Evolutionary conservation across 352 stramenopile species (phyloP).

Genomic region (Blastocystis sp.): DNA sequence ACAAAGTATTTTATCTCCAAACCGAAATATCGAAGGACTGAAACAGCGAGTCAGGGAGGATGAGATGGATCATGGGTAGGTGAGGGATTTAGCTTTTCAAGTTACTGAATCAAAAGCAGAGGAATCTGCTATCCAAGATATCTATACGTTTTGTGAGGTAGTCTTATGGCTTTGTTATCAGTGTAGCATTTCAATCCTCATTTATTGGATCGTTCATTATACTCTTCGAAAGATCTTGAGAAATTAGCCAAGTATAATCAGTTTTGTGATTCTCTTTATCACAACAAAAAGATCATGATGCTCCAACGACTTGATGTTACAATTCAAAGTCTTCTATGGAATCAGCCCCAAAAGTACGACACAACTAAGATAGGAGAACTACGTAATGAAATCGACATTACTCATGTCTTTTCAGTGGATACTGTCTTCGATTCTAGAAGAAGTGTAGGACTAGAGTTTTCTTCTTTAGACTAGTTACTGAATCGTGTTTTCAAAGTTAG

Average conservation of each 20-base stretch:
- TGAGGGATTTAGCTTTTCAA: neutral
- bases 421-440: conserved; percentile 1
- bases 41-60: neutral
- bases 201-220: conserved; percentile 5
- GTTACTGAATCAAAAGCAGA: neutral
- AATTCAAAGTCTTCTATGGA: conserved; percentile 59
- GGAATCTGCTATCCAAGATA: too few relatives aligned
- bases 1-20: conserved; percentile 30
- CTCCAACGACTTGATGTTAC: conserved; percentile 46
- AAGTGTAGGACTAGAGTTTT: neutral
- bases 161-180: neutral
- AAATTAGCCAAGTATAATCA: conserved; percentile 20
- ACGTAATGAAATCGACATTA: conserved; percentile 59
- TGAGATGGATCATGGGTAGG: neutral
- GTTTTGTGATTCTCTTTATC: conserved; percentile 35
- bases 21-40: neutral
- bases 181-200: neutral
- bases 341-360: neutral
- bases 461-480: conserved; percentile 8
- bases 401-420: conserved; percentile 1
- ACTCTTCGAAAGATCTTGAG: neutral
- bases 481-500: conserved; percentile 47
- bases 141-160: neutral
- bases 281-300: conserved; percentile 67
- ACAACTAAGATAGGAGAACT: conserved; percentile 28